Conservation (phyloP, 1,139 yeast species). For the Suhomyces guaymorum region DNA sequence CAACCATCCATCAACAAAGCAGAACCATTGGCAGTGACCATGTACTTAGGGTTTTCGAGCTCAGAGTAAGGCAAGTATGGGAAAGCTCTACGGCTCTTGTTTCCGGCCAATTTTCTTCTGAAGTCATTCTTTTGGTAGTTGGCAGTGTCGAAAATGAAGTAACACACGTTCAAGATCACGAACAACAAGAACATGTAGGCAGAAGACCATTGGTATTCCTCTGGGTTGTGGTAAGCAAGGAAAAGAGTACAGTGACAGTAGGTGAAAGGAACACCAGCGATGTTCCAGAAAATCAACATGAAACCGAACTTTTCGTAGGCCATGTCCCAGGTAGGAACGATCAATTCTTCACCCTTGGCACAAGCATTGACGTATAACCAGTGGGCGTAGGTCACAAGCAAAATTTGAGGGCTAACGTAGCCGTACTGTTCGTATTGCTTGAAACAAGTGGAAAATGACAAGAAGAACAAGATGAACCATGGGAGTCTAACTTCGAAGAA, state of each 20-base stretch:
- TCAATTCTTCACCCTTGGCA: constrained; percentile 94
- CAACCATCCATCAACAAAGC: constrained; percentile 88
- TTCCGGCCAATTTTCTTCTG: constrained; percentile 86
- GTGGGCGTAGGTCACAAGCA: constrained; percentile 75
- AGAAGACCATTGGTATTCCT: constrained; percentile 73
- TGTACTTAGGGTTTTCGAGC: constrained; percentile 78
- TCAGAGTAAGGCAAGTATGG: constrained; percentile 89
- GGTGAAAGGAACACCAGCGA: constrained; percentile 98
- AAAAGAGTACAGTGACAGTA: constrained; percentile 91
- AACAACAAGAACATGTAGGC: constrained; percentile 58
- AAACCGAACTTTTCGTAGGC: constrained; percentile 98
- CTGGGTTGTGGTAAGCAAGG: constrained; percentile 78
- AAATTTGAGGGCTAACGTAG: constrained; percentile 71
- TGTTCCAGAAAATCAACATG: constrained; percentile 97
- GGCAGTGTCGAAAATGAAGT: constrained; percentile 91
- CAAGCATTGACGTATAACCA: constrained; percentile 97
- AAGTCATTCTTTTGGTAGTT: constrained; percentile 95
- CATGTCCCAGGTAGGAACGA: constrained; percentile 99
- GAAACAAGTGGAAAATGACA: constrained; percentile 71
- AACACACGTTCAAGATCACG: constrained; percentile 61
- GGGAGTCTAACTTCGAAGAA: constrained; percentile 96
- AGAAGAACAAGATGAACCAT: constrained; percentile 86
- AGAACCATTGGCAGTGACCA: constrained; percentile 83
- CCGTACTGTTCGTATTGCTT: constrained; percentile 85
- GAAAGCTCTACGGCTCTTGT: constrained; percentile 77